Evolutionary conservation across 192 early-diverging fungal species (phyloP).

Genomic region (Coemansia sp.): DNA sequence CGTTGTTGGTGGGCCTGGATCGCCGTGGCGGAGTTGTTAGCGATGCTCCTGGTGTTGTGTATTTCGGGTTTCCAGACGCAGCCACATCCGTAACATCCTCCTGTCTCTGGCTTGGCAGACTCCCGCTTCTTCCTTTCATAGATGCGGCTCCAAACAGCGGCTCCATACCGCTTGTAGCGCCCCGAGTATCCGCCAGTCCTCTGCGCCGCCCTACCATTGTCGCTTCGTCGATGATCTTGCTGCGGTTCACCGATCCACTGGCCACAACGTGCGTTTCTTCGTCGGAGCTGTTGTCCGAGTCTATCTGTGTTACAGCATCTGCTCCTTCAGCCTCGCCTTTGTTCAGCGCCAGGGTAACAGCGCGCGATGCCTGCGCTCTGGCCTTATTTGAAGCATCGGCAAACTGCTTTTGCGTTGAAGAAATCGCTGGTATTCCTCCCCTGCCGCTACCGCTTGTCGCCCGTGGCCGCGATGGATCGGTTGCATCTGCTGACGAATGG

Average conservation of each 20-base stretch:
- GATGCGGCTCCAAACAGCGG: neutral
- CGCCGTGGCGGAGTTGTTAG: neutral
- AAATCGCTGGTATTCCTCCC: neutral
- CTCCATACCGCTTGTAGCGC: neutral
- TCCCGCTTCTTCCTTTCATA: neutral
- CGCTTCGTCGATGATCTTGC: neutral
- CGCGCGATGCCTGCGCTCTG: neutral
- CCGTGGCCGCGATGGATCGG: neutral
- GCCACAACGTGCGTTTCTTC: slow-evolving; percentile 11
- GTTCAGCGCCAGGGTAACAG: neutral
- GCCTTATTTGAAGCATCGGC: slow-evolving; percentile 4
- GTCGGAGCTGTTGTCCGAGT: slow-evolving; percentile 26
- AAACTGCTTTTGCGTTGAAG: slow-evolving; percentile 5
- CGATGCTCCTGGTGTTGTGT: neutral
- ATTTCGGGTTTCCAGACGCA: neutral
- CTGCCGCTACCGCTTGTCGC: neutral
- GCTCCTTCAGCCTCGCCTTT: neutral
- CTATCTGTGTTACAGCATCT: slow-evolving; percentile 14
- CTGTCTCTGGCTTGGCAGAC: neutral
- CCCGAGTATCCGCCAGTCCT: neutral
- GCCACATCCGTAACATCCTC: neutral
- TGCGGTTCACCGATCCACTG: neutral
- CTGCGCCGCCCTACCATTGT: neutral
- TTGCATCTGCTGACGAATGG: neutral
- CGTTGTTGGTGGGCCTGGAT: neutral